These are phyloP conservation scores for Jatropha curcas DNA, from an alignment of 345 rosid species.

Conservation along the genomic window DNA sequence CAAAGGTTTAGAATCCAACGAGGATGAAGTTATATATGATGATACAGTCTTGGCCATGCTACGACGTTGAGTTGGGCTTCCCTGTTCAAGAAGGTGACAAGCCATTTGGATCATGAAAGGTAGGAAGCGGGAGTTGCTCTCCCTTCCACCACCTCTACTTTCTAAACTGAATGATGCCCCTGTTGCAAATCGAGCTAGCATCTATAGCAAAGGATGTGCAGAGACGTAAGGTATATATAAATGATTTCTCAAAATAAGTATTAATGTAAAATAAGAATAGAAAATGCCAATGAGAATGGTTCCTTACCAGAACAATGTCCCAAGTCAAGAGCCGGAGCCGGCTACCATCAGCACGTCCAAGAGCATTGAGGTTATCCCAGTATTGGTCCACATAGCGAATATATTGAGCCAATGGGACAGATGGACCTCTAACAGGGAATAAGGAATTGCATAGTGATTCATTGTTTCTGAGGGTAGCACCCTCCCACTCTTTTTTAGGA, in stretches of 20 bases:
- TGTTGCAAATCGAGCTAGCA: constrained; percentile 97
- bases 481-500: constrained; percentile 99
- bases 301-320: constrained; percentile 88
- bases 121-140: constrained; percentile 94
- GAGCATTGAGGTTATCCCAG: constrained; percentile 93
- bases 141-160: constrained; percentile 92
- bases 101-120: constrained; percentile 97
- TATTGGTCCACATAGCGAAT: constrained; percentile 82
- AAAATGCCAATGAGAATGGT: not conserved
- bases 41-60: constrained; percentile 79
- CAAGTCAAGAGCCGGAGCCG: constrained; percentile 89
- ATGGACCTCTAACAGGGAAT: constrained; percentile 92
- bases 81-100: constrained; percentile 91
- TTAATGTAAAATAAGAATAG: not conserved
- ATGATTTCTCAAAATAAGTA: not conserved
- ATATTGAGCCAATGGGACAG: constrained; percentile 74
- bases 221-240: not conserved
- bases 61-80: constrained; percentile 67
- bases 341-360: constrained; percentile 94
- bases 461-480: constrained; percentile 90
- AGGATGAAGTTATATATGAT: constrained; percentile 59
- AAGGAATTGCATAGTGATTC: constrained; percentile 96
- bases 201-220: constrained; percentile 39
- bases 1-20: constrained; percentile 53
- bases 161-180: constrained; percentile 94